Evolutionary conservation across 2,329 filamentous ascomycete species (phyloP), one percentile per base, ranked within the genome.

Genomic region (Neocucurbitaria cava): DNA sequence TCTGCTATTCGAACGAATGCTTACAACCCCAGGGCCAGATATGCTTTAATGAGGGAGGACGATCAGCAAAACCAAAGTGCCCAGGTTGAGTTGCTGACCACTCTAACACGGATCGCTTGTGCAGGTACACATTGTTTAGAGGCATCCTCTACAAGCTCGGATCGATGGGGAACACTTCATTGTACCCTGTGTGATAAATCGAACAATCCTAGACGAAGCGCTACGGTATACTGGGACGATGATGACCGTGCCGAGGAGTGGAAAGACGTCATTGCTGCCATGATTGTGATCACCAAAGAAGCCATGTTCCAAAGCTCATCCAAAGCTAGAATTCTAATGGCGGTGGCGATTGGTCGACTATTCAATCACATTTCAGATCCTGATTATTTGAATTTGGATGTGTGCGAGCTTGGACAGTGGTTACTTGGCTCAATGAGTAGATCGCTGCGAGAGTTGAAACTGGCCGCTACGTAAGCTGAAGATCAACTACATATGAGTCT

Each of bases 391-490:
- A 85, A 90, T 59, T 78, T 97, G 2, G 85, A 88, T 54, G 80
- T 78, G 1, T 92, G 91, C 8, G 73, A 78, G 0, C 78, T 91
- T 36, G 92, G 91, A 0, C 88, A 93, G 66, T 94, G 91, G 85
- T 93, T 92, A 68, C 78, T 97, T 4, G 86, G 89, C 62, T 91
- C 89, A 0, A 79, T 98, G 35, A 88, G 89, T 59, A 96, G 93
- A 74, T 96, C 93, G 1, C 76, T 92, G 18, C 85, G 94, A 69
- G 95, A 98, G 72, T 79, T 98, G 24, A 87, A 94, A 28, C 85
- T 97, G 64, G 89, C 89, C 33, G 90, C 93, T 53, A 90, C 89
- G 81, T 89, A 80, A 68, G 78, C 71, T 40, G 20, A 24, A 17
- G 5, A 24, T 7, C 18, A 11, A 35, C 17, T 5, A 17, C 36